Evolutionary conservation across 1,284 basidiomycete genomes (phyloP).

Genomic region (Pterulicium gracile): DNA sequence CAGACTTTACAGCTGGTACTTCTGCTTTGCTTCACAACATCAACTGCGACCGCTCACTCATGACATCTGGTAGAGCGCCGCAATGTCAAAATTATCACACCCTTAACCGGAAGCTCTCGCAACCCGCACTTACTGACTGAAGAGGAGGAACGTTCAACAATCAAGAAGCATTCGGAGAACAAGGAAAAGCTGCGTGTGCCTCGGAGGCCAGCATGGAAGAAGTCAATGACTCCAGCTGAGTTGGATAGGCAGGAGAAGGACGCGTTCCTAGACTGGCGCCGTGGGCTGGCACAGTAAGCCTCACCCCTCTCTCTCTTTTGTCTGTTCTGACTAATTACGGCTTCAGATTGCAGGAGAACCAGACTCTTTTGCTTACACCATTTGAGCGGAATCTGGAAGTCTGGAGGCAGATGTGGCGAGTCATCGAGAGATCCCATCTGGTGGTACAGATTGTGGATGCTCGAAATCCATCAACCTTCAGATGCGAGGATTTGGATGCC

Average conservation of each 20-base stretch:
- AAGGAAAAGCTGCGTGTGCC: constrained; percentile 73
- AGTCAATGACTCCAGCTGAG: constrained; percentile 62
- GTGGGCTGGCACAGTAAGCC: constrained; percentile 75
- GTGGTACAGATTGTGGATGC: constrained; percentile 95
- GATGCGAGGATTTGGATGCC: constrained; percentile 84
- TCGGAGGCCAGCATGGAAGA: constrained; percentile 79
- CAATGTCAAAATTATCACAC: constrained; percentile 82
- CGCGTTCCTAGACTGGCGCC: constrained; percentile 84
- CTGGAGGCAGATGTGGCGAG: constrained; percentile 94
- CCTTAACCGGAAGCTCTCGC: constrained; percentile 34
- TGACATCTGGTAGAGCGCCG: constrained; percentile 56
- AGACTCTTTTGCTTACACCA: constrained; percentile 79
- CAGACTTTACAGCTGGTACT: constrained; percentile 94
- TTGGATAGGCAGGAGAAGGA: constrained; percentile 84
- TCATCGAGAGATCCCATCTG: constrained; percentile 87
- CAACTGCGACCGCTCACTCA: too few relatives aligned
- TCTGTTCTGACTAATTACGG: constrained; percentile 3
- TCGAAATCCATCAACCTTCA: constrained; percentile 83
- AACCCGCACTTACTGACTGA: constrained; percentile 87
- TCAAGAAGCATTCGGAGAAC: constrained; percentile 66
- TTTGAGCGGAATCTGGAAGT: constrained; percentile 96
- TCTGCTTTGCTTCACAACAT: too few relatives aligned
- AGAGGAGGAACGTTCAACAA: constrained; percentile 72
- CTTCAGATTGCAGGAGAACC: constrained; percentile 65
- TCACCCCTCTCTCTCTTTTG: constrained; percentile 5